phyloP scores from a whole-genome alignment of 331 rosid species.

The Stylosanthes scabra region DNA sequence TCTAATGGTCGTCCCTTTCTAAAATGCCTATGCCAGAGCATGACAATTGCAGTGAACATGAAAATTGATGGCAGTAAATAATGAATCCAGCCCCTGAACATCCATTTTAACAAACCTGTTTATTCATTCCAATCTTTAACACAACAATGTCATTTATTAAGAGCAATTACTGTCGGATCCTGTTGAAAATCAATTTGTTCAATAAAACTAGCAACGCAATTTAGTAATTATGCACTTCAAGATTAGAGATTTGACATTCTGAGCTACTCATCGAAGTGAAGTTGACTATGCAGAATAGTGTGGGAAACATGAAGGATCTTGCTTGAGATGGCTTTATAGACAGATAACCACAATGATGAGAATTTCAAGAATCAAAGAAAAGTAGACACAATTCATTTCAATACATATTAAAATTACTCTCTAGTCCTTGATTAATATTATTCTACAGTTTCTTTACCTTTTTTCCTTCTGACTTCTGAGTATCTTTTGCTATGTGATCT shows the following conservation, averaged over 20 bases:
- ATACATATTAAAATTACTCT: constrained; percentile 7
- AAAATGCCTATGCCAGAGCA: constrained; percentile 76
- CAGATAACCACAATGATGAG: constrained; percentile 9
- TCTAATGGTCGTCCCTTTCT: constrained; percentile 63
- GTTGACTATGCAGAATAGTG: constrained; percentile 34
- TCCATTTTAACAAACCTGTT: constrained; percentile 33
- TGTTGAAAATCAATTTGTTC: constrained; percentile 24
- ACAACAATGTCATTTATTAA: constrained; percentile 38
- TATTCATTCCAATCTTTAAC: constrained; percentile 34
- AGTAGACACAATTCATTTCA: constrained; percentile 16
- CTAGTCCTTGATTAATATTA: constrained; percentile 15
- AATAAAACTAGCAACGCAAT: constrained; percentile 20
- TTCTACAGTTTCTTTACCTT: constrained; percentile 6
- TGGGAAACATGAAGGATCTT: constrained; percentile 16
- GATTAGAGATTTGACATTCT: constrained; percentile 32
- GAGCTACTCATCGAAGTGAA: constrained; percentile 21
- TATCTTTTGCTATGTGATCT: constrained; percentile 13
- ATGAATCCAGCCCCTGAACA: constrained; percentile 89
- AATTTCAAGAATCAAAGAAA: constrained; percentile 35
- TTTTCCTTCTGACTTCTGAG: constrained; percentile 2
- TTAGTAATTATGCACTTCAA: constrained; percentile 18
- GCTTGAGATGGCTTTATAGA: constrained; percentile 31
- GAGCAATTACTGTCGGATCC: constrained; percentile 31
- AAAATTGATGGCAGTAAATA: constrained; percentile 70
- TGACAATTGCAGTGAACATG: constrained; percentile 58